Evolutionary conservation across 805 yeast genomes (phyloP).

Genomic region (Zygosaccharomyces pseudorouxii): DNA sequence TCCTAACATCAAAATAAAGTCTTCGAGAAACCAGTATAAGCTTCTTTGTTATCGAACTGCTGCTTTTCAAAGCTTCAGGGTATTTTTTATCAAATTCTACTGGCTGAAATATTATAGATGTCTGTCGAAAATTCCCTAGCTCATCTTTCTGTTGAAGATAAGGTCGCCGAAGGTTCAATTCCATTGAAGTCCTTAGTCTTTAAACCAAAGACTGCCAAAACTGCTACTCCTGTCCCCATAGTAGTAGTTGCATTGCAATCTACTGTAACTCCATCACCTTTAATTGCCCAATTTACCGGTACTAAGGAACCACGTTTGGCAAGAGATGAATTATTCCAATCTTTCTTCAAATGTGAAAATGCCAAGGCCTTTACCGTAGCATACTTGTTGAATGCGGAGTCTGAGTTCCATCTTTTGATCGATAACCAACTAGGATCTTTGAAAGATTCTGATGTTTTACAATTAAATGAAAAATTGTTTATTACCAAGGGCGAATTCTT

Average conservation of each 20-base stretch:
- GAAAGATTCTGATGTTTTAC: constrained; percentile 31
- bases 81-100: not conserved
- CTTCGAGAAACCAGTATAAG: not conserved
- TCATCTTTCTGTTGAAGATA: constrained; percentile 55
- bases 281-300: constrained; percentile 60
- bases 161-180: constrained; percentile 42
- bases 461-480: constrained; percentile 27
- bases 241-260: constrained; percentile 70
- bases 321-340: constrained; percentile 67
- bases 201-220: constrained; percentile 86
- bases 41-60: not conserved
- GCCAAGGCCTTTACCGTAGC: constrained; percentile 33
- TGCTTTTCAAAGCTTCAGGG: not conserved
- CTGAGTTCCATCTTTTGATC: constrained; percentile 29
- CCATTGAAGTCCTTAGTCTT: constrained; percentile 74
- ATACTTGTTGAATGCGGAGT: constrained; percentile 38
- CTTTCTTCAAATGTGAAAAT: constrained; percentile 39
- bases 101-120: constrained; percentile 36
- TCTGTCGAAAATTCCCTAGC: constrained; percentile 66
- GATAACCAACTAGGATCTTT: constrained; percentile 38
- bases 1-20: not conserved
- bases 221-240: constrained; percentile 73
- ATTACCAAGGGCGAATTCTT: constrained; percentile 28
- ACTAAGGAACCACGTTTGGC: constrained; percentile 88
- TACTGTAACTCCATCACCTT: constrained; percentile 63